A percentile compares a stretch with the other conserved stretches of the same genome.
phyloP scores from a whole-genome alignment of 371 early-diverging fungal genomes.

The Coemansia sp. region DNA sequence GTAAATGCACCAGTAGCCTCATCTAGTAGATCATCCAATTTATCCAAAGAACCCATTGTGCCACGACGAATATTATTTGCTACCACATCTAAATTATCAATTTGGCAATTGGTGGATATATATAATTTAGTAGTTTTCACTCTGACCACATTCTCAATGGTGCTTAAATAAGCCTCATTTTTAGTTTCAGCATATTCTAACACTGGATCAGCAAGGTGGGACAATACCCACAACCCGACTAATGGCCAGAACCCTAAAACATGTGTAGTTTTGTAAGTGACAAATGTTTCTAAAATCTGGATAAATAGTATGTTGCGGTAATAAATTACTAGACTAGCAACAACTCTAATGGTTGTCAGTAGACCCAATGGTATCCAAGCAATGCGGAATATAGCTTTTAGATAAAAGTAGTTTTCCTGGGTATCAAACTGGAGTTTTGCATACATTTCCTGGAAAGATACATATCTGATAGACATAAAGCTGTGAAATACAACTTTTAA shows the following conservation, averaged over 20 bases:
- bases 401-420: too few species aligned
- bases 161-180: not conserved
- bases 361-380: not conserved
- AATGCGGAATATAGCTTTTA: not conserved
- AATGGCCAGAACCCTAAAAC: not conserved
- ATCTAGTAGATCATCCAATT: not conserved
- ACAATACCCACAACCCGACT: conserved; percentile 3
- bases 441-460: not conserved
- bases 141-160: not conserved
- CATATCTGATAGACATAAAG: too few species aligned
- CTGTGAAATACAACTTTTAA: too few species aligned
- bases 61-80: not conserved
- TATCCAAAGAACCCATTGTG: not conserved
- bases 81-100: not conserved
- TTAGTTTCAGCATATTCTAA: conserved; percentile 6
- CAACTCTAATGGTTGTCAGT: not conserved
- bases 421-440: not conserved
- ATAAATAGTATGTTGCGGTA: conserved; percentile 13
- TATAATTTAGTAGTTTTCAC: conserved; percentile 1
- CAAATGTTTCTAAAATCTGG: conserved; percentile 9
- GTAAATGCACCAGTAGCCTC: not conserved
- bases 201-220: not conserved
- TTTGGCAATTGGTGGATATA: conserved; percentile 3
- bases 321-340: not conserved
- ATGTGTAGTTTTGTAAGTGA: not conserved